These are phyloP conservation scores for Yamadazyma trypodendri DNA, from an alignment of 1,139 yeast genomes.

Conservation along the genomic window DNA sequence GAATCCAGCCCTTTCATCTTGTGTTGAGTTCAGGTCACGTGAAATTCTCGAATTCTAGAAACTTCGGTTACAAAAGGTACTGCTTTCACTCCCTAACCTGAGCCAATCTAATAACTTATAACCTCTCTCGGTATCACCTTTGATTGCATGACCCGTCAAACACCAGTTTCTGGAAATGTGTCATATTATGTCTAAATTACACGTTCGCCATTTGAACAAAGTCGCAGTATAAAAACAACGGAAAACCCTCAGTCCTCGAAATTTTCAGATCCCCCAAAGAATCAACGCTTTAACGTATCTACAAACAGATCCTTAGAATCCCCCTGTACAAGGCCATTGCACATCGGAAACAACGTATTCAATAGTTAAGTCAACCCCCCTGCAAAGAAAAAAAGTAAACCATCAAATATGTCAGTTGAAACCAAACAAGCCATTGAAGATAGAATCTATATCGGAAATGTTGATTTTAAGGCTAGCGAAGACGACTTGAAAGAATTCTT, in stretches of 20 bases:
- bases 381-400: neutral
- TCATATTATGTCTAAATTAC: neutral
- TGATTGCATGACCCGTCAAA: neutral
- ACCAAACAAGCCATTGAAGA: conserved; percentile 36
- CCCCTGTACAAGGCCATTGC: neutral
- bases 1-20: too few relatives aligned
- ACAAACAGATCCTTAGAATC: neutral
- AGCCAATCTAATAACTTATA: too few relatives aligned
- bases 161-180: neutral
- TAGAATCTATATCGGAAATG: conserved; percentile 52
- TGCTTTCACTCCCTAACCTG: too few relatives aligned
- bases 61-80: neutral
- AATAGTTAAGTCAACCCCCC: conserved; percentile 9
- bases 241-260: conserved; percentile 1
- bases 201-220: neutral
- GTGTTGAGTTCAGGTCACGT: conserved; percentile 1
- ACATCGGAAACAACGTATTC: neutral
- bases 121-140: neutral
- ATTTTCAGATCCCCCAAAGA: conserved; percentile 2
- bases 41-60: conserved; percentile 4
- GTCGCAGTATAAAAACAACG: conserved; percentile 4
- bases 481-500: conserved; percentile 48
- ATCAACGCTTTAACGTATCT: neutral
- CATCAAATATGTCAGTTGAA: conserved; percentile 13
- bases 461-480: conserved; percentile 52